These are phyloP conservation scores for Fagopyrum homotropicum DNA, from an alignment of 148 eudicot genomes.

Conservation along the genomic window DNA sequence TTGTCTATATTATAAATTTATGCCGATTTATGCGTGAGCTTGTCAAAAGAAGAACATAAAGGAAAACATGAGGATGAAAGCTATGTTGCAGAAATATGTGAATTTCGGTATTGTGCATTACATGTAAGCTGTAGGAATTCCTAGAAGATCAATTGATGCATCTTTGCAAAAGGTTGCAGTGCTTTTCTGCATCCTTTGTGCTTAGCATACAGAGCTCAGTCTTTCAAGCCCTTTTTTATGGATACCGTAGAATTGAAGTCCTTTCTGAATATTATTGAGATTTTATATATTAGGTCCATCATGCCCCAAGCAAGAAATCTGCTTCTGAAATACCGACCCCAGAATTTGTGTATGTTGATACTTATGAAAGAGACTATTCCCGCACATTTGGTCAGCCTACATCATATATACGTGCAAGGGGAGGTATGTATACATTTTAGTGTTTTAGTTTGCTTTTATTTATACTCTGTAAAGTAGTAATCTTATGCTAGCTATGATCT, in stretches of 20 bases:
- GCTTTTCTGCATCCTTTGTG: background rate
- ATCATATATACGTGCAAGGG: conserved; percentile 87
- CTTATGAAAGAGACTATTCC: conserved; percentile 94
- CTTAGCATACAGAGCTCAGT: background rate
- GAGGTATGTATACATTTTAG: conserved; percentile 45
- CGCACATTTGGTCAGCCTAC: conserved; percentile 72
- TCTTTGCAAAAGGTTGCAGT: background rate
- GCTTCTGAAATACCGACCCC: conserved; percentile 92
- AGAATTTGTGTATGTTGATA: conserved; percentile 70
- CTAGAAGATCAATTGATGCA: background rate
- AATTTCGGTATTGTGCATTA: background rate
- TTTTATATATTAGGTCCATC: conserved; percentile 46
- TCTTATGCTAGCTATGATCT: conserved; percentile 13
- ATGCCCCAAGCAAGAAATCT: conserved; percentile 53
- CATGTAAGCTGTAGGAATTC: background rate
- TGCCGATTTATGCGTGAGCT: too few relatives aligned
- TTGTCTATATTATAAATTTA: background rate
- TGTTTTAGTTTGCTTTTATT: background rate
- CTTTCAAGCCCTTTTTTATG: background rate
- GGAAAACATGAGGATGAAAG: background rate
- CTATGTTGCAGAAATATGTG: background rate
- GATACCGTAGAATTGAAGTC: background rate
- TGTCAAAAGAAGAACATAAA: background rate
- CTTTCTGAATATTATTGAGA: background rate
- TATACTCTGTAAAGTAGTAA: conserved; percentile 14